A percentile compares a stretch with the other conserved stretches of the same genome.
phyloP scores from a whole-genome alignment of 1,139 yeast species.

The Candida sanyaensis region DNA sequence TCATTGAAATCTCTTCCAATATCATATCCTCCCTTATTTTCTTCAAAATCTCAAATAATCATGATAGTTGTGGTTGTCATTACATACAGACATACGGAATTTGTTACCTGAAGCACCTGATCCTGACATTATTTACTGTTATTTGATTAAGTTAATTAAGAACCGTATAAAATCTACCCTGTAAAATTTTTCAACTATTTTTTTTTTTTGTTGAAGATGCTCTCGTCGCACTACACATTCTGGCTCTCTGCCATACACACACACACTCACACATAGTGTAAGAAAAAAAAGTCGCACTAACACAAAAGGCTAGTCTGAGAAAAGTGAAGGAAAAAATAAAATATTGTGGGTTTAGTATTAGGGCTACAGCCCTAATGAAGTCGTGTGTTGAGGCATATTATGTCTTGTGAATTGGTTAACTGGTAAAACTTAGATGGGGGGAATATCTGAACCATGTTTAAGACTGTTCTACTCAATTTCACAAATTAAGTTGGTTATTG shows the following conservation, averaged over 20 bases:
- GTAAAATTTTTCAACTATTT: not conserved
- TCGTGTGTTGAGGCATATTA: too few relatives aligned
- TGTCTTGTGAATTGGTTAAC: too few relatives aligned
- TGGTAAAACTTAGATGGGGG: too few relatives aligned
- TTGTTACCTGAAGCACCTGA: constrained; percentile 99
- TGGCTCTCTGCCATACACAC: not conserved
- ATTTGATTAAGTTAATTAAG: constrained; percentile 1
- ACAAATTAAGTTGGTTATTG: too few relatives aligned
- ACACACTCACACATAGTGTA: not conserved
- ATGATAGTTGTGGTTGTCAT: not conserved
- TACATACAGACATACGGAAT: constrained; percentile 98
- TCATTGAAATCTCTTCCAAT: too few relatives aligned
- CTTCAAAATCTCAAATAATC: not conserved
- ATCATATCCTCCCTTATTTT: too few relatives aligned
- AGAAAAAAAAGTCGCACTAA: too few relatives aligned
- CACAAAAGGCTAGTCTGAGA: not conserved
- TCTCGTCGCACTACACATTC: not conserved
- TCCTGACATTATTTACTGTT: constrained; percentile 60
- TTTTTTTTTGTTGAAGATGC: not conserved
- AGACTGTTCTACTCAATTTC: too few relatives aligned
- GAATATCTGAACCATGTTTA: too few relatives aligned
- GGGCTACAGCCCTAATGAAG: not conserved
- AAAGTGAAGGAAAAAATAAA: not conserved
- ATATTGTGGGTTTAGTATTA: too few relatives aligned
- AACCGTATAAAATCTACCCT: not conserved